Evolutionary conservation across 345 rosid species (phyloP).

Genomic region (Geranium rotundifolium): DNA sequence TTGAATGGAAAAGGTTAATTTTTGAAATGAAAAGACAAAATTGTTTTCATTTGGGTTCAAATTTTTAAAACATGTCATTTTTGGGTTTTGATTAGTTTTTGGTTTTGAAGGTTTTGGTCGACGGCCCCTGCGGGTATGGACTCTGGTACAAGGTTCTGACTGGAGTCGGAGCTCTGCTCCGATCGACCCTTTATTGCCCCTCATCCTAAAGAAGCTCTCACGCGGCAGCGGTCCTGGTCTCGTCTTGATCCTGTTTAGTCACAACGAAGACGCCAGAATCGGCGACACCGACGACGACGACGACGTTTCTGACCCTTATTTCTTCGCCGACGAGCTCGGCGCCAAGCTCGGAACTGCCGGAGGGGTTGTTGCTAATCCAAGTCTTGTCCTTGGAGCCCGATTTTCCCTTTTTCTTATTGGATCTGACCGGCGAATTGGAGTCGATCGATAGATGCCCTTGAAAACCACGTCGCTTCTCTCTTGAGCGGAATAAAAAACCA

Average conservation of each 20-base stretch:
- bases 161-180: too few relatives aligned
- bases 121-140: too few relatives aligned
- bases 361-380: slow-evolving; percentile 16
- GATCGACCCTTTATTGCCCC: slow-evolving; percentile 44
- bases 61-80: too few relatives aligned
- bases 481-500: too few relatives aligned
- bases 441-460: too few relatives aligned
- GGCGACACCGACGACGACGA: slow-evolving; percentile 71
- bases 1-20: too few relatives aligned
- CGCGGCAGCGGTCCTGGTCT: slow-evolving; percentile 91
- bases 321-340: slow-evolving; percentile 25
- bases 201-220: slow-evolving; percentile 60
- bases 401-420: slow-evolving; percentile 74
- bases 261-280: slow-evolving; percentile 81
- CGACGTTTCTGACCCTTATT: slow-evolving; percentile 18
- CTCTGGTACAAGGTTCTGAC: too few relatives aligned
- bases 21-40: too few relatives aligned
- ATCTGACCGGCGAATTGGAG: slow-evolving; percentile 82
- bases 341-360: slow-evolving; percentile 8
- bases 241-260: slow-evolving; percentile 86
- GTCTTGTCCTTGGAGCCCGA: slow-evolving; percentile 47
- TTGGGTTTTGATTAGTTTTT: too few relatives aligned
- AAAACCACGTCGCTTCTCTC: too few relatives aligned
- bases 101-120: too few relatives aligned
- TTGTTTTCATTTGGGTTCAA: too few relatives aligned